phyloP scores from a whole-genome alignment of 139 green algal species.

The Auxenochlorella protothecoides region DNA sequence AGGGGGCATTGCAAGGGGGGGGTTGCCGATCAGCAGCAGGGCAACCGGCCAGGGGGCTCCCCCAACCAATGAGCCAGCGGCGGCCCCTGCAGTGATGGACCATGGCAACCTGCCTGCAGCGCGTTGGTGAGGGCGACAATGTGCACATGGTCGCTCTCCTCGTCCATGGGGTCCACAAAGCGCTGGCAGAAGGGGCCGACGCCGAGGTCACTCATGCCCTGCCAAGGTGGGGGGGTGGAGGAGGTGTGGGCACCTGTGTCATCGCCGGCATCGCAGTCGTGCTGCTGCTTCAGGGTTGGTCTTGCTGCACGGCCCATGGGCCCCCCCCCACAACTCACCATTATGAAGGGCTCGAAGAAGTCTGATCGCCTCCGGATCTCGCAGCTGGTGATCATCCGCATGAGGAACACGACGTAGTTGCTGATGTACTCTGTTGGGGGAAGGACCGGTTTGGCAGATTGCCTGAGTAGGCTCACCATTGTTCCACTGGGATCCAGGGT shows the following conservation, averaged over 20 bases:
- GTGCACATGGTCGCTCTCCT: conserved; percentile 90
- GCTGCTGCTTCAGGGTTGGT: not conserved
- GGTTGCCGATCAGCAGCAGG: no score
- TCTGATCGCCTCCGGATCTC: conserved; percentile 58
- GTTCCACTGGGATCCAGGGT: not conserved
- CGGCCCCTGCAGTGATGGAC: not conserved
- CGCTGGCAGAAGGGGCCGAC: conserved; percentile 53
- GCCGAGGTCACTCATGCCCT: conserved; percentile 64
- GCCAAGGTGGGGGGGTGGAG: conserved; percentile 1
- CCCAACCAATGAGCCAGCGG: no score
- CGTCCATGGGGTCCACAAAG: conserved; percentile 79
- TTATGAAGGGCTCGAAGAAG: conserved; percentile 78
- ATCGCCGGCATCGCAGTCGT: not conserved
- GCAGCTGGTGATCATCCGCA: conserved; percentile 63
- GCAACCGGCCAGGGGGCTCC: no score
- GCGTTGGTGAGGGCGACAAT: conserved; percentile 85
- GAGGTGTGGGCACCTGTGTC: not conserved
- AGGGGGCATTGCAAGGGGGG: not conserved
- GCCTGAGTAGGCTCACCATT: no score
- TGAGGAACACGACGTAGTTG: conserved; percentile 63
- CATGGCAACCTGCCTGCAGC: conserved; percentile 40
- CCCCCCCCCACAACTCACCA: conserved; percentile 23
- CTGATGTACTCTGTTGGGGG: conserved; percentile 9
- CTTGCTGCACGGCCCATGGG: not conserved
- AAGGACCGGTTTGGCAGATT: no score